Percentiles rank a stretch among this genome's conserved stretches.
Evolutionary conservation across 768 basidiomycete species (phyloP).

Genomic region (Podaxis sp.): DNA sequence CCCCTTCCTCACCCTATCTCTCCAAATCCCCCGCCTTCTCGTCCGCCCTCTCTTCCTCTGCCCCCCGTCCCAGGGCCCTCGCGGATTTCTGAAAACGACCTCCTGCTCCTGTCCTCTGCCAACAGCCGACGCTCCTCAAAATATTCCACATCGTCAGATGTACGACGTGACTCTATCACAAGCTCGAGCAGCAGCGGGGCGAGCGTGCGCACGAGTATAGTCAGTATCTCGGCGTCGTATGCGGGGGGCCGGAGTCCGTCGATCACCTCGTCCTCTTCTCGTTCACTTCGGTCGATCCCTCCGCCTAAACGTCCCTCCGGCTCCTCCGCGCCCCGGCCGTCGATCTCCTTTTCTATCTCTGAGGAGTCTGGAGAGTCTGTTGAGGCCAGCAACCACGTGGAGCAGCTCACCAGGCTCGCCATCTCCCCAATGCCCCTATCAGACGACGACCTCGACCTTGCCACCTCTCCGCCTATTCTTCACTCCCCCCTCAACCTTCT

Average conservation of each 20-base stretch:
- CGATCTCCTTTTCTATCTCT: slow-evolving; percentile 29
- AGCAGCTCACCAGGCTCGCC: slow-evolving; percentile 22
- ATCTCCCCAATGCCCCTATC: slow-evolving; percentile 28
- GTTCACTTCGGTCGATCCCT: slow-evolving; percentile 15
- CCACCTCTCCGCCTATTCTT: slow-evolving; percentile 12
- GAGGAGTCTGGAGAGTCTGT: slow-evolving; percentile 18
- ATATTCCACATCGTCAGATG: slow-evolving; percentile 21
- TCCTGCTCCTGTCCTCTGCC: slow-evolving; percentile 36
- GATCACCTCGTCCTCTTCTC: not conserved
- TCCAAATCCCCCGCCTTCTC: slow-evolving; percentile 57
- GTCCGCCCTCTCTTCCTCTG: slow-evolving; percentile 57
- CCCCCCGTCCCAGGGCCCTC: slow-evolving; percentile 69
- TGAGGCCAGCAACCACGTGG: not conserved
- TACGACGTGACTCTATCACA: slow-evolving; percentile 22
- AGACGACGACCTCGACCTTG: slow-evolving; percentile 29
- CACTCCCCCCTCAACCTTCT: slow-evolving; percentile 14
- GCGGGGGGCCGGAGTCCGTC: slow-evolving; percentile 6
- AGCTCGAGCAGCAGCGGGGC: slow-evolving; percentile 20
- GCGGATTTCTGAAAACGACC: slow-evolving; percentile 49
- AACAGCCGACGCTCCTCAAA: slow-evolving; percentile 24
- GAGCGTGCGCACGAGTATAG: slow-evolving; percentile 4
- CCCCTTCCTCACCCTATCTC: slow-evolving; percentile 24
- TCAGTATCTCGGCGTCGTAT: not conserved
- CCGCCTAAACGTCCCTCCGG: slow-evolving; percentile 22
- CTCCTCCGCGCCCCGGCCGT: slow-evolving; percentile 21